Conservation (phyloP, 306 rosid genomes). For the Cicer bijugum region DNA sequence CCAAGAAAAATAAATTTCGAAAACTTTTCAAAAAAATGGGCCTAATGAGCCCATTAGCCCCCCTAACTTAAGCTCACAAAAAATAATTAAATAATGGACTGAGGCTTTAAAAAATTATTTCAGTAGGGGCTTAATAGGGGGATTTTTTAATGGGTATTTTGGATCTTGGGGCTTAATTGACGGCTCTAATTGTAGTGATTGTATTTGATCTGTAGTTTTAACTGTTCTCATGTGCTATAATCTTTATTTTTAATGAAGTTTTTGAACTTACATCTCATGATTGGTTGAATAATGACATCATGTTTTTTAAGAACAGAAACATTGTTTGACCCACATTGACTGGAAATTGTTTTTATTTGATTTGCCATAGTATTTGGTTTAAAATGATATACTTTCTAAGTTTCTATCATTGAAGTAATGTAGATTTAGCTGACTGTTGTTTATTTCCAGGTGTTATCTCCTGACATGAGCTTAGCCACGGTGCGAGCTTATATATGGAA, state of each 20-base stretch:
- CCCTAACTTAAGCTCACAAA: too few species aligned
- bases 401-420: slow-evolving; percentile 12
- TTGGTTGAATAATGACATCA: slow-evolving; percentile 29
- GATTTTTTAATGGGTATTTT: too few species aligned
- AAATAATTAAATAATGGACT: too few species aligned
- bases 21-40: too few species aligned
- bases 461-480: slow-evolving; percentile 95
- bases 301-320: slow-evolving; percentile 11
- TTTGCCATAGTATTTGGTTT: slow-evolving; percentile 17
- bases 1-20: too few species aligned
- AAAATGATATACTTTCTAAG: slow-evolving; percentile 3
- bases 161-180: too few species aligned
- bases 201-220: slow-evolving; percentile 30
- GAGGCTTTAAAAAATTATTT: too few species aligned
- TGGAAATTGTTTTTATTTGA: slow-evolving; percentile 21
- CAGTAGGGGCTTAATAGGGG: too few species aligned
- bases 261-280: slow-evolving; percentile 7
- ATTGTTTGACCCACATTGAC: slow-evolving; percentile 29
- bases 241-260: slow-evolving; percentile 32
- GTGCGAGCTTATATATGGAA: slow-evolving; percentile 94
- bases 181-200: background rate
- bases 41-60: too few species aligned
- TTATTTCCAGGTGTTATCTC: slow-evolving; percentile 72
- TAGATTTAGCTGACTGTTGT: slow-evolving; percentile 39
- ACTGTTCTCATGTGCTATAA: background rate